A percentile compares a stretch with the other conserved stretches of the same genome.
Conservation (phyloP, 257 asterid species). For the Solanum medicagineum region DNA sequence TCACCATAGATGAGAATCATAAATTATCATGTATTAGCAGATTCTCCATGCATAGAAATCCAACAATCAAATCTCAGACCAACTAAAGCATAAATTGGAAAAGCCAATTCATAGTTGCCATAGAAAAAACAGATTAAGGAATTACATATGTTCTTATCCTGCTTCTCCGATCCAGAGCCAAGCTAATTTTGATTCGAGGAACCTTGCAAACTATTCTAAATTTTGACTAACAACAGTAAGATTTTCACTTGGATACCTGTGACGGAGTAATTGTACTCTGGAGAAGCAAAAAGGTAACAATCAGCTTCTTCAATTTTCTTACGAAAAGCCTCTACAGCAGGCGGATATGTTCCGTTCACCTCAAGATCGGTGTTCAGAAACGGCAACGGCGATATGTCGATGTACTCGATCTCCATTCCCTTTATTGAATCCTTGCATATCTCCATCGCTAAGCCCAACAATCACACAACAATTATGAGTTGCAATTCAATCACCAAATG, state of each 20-base stretch:
- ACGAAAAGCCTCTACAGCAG: slow-evolving; percentile 74
- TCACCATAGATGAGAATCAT: background rate
- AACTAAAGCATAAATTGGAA: background rate
- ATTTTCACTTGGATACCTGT: slow-evolving; percentile 30
- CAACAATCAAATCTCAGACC: background rate
- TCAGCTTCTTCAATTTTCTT: slow-evolving; percentile 75
- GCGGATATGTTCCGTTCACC: slow-evolving; percentile 64
- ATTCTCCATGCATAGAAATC: background rate
- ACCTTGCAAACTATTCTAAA: background rate
- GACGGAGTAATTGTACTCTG: slow-evolving; percentile 83
- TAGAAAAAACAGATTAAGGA: background rate
- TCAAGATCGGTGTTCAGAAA: slow-evolving; percentile 83
- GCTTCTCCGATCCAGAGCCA: background rate
- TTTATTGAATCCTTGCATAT: slow-evolving; percentile 38
- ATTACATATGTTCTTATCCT: background rate
- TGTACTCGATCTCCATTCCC: slow-evolving; percentile 64
- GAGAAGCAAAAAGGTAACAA: slow-evolving; percentile 71
- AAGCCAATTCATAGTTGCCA: background rate
- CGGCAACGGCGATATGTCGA: slow-evolving; percentile 77
- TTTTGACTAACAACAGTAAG: background rate
- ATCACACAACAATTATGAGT: background rate
- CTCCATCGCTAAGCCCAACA: slow-evolving; percentile 39
- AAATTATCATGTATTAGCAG: background rate
- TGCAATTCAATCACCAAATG: background rate
- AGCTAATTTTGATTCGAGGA: background rate